phyloP scores from a whole-genome alignment of 2,329 filamentous ascomycete genomes.

The Aureobasidium sp. region DNA sequence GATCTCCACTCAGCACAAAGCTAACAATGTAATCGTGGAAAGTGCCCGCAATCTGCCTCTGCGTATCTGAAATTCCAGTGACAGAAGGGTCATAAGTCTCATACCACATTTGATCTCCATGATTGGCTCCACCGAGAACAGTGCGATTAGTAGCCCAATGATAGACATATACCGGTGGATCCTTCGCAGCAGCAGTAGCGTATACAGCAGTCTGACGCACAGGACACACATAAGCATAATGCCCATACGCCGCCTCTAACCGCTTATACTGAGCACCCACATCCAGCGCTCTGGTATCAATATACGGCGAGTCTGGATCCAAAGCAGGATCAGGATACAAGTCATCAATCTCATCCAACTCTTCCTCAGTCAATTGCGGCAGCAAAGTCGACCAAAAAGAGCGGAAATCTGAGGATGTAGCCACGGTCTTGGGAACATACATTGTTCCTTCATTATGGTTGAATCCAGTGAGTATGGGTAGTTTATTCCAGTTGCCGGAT shows the following conservation, averaged over 20 bases:
- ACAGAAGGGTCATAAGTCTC: conserved; percentile 22
- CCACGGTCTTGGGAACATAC: conserved; percentile 49
- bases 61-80: conserved; percentile 19
- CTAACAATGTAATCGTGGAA: conserved; percentile 26
- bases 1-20: conserved; percentile 25
- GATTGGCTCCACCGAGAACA: conserved; percentile 26
- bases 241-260: conserved; percentile 51
- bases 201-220: conserved; percentile 51
- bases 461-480: conserved; percentile 61
- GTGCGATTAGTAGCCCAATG: conserved; percentile 47
- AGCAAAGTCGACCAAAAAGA: conserved; percentile 54
- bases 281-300: conserved; percentile 28
- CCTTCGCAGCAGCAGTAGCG: conserved; percentile 14
- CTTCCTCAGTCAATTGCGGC: conserved; percentile 43
- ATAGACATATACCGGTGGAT: conserved; percentile 45
- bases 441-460: conserved; percentile 60
- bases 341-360: conserved; percentile 46
- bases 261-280: conserved; percentile 47
- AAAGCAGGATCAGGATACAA: conserved; percentile 54
- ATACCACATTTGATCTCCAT: conserved; percentile 28
- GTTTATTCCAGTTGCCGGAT: conserved; percentile 42
- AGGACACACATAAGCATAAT: conserved; percentile 57
- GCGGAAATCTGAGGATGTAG: conserved; percentile 44
- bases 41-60: conserved; percentile 22
- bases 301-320: conserved; percentile 33